Evolutionary conservation across 2,329 filamentous ascomycete genomes (phyloP).

Genomic region (Ascosphaera aggregata): DNA sequence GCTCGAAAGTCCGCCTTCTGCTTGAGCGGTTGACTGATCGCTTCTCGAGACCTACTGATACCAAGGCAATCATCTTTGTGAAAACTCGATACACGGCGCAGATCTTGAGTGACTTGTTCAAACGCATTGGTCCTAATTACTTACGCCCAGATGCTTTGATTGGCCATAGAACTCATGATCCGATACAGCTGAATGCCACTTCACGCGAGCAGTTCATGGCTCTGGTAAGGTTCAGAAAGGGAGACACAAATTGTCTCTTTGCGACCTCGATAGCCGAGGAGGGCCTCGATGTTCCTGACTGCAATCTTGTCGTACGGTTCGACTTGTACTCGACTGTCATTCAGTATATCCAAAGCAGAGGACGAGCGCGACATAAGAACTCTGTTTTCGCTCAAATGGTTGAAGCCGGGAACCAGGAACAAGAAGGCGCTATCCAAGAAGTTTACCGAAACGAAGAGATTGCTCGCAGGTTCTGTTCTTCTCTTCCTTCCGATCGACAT

Average conservation of each 20-base stretch:
- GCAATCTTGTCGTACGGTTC: conserved; percentile 46
- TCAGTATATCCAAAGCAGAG: conserved; percentile 82
- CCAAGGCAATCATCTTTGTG: conserved; percentile 74
- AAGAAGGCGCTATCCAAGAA: conserved; percentile 34
- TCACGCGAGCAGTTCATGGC: conserved; percentile 52
- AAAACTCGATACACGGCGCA: conserved; percentile 54
- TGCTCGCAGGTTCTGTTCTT: conserved; percentile 53
- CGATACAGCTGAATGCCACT: conserved; percentile 38
- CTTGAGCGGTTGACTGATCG: conserved; percentile 34
- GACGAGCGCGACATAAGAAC: conserved; percentile 52
- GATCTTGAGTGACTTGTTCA: conserved; percentile 45
- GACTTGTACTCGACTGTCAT: conserved; percentile 80
- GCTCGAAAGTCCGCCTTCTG: conserved; percentile 48
- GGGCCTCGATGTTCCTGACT: conserved; percentile 41
- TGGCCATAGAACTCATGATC: conserved; percentile 27
- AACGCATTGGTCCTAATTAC: conserved; percentile 30
- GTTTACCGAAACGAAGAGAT: conserved; percentile 18
- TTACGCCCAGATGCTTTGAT: conserved; percentile 42
- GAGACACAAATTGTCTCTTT: conserved; percentile 36
- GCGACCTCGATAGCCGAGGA: conserved; percentile 43
- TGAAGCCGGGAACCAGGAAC: conserved; percentile 44
- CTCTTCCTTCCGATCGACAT: conserved; percentile 50
- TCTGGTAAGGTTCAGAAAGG: conserved; percentile 39
- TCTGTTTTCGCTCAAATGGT: conserved; percentile 74
- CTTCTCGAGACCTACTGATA: conserved; percentile 34